Evolutionary conservation across 1,139 yeast species (phyloP), one percentile per base, ranked within the genome.

Genomic region (Debaryomyces nepalensis): DNA sequence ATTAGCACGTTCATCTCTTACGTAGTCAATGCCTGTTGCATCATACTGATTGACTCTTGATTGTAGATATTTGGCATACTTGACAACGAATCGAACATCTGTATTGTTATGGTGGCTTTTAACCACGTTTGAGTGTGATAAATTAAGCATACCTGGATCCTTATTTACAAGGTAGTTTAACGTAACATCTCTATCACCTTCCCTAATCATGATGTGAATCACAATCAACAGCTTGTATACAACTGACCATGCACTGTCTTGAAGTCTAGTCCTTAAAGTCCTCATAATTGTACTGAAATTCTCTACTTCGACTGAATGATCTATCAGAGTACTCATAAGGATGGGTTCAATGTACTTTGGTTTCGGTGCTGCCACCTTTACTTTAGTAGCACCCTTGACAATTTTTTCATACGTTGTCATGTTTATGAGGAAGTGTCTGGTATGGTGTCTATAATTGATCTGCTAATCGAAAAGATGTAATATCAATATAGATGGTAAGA

Each of bases 291-390:
- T 79, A 43, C 75, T 74, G 55, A 91, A 81, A 52, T 85, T 84
- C 26, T 79, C 83, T 11, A 79, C 65, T 20, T 64, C 69, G 1
- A 64, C 57, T 6, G 63, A 55, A 47, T 68, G 73, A 43, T 69
- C 73, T 29, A 63, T 58, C 47, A 68, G 66, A 0, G 97, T 88
- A 4, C 95, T 85, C 72, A 86, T 77, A 37, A 93, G 75, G 44
- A 93, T 87, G 1, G 98, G 98, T 64, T 90, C 97, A 43, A 91
- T 84, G 60, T 93, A 95, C 61, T 95, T 93, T 33, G 95, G 86
- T 67, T 93, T 93, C 11, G 99, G 99, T 20, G 98, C 97, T n/a
- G 99, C 98, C 68, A 90, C 81, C 77, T 82, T 70, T 42, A 71
- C 68, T 51, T 71, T 73, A 47, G 79, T 75, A 50, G 79, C 78